Base-by-base conservation (phyloP, 2,329 filamentous ascomycete species). In the Scortechinia acanthostroma region DNA sequence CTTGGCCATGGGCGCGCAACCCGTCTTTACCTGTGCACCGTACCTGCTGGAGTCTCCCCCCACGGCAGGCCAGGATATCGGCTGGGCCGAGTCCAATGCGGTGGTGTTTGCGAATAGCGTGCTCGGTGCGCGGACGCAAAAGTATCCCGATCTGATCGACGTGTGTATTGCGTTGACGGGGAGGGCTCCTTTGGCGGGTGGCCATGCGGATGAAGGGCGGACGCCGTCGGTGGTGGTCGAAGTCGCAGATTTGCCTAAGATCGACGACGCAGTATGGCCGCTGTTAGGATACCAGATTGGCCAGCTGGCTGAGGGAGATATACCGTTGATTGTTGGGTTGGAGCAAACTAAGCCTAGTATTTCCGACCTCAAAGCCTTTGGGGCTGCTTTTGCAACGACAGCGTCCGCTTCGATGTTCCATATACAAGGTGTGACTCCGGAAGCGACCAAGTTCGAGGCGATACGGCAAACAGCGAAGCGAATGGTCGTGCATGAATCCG, bases 161-260 rank as follows among this genome's bases (percentile, higher is more conserved):
- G 57, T 69, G 4, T 62, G 55, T 33, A 66, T 70, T 25, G 67
- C 66, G 0, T 45, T 71, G 42, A 70, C 67, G 0, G 68, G 69
- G 1, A 54, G 62, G 72, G 74, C 47, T 69, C 66, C 21, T 69
- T 60, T 50, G 71, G 60, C 51, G 69, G 76, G 42, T 62, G 69
- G 50, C 62, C 66, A 46, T 68, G 58, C 51, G 68, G 65, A 22
- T 66, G 63, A 51, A 60, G 66, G 51, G 62, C 53, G 35, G 28
- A 67, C 66, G 3, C 62, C 63, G 76, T 51, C 76, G 72, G 30
- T 71, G 60, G 57, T 74, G 76, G 16, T 74, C 53, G 6, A 63
- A 65, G 47, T 73, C 73, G 71, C 72, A 75, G 4, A 65, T 69
- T 43, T 71, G 44, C 14, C 33, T 1, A 20, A 42, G 13, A 21